A percentile compares a stretch with the other conserved stretches of the same genome.
Evolutionary conservation across 805 yeast genomes (phyloP).

Genomic region (Sugiyamaella floridensis): DNA sequence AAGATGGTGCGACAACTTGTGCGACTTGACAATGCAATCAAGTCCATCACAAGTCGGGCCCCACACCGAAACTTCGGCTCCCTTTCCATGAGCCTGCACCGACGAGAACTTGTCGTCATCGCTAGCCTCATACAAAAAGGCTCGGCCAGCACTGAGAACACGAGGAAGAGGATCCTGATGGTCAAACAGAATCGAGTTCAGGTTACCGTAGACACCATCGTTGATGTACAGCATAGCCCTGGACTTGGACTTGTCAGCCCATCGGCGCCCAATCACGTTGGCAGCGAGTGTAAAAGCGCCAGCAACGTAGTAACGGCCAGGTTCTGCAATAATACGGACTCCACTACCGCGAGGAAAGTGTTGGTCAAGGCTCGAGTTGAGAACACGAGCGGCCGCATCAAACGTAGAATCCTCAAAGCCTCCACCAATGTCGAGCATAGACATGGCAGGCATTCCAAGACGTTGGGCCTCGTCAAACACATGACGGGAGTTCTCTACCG

Average conservation of each 20-base stretch:
- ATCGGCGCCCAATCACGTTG: conserved; percentile 79
- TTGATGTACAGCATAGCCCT: conserved; percentile 76
- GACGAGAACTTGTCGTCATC: conserved; percentile 4
- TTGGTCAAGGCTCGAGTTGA: conserved; percentile 48
- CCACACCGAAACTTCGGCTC: conserved; percentile 63
- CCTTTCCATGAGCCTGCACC: conserved; percentile 3
- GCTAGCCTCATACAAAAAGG: conserved; percentile 34
- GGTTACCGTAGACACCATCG: conserved; percentile 93
- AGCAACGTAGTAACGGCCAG: conserved; percentile 87
- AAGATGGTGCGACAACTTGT: conserved; percentile 51
- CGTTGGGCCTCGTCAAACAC: conserved; percentile 56
- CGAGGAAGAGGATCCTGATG: conserved; percentile 74
- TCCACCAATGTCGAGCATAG: conserved; percentile 82
- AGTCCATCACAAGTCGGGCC: conserved; percentile 98
- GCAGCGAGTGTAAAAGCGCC: conserved; percentile 79
- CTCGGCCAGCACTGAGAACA: conserved; percentile 51
- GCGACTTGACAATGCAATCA: conserved; percentile 62
- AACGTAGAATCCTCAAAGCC: conserved; percentile 68
- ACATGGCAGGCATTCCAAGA: conserved; percentile 41
- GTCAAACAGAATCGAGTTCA: conserved; percentile 89
- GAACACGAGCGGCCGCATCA: conserved; percentile 47
- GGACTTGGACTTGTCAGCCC: conserved; percentile 28
- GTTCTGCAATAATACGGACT: conserved; percentile 74
- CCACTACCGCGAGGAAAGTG: conserved; percentile 47
- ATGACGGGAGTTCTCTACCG: conserved; percentile 60